These are phyloP conservation scores for Calycina herbarum DNA, from an alignment of 2,329 filamentous ascomycete species.

Conservation along the genomic window DNA sequence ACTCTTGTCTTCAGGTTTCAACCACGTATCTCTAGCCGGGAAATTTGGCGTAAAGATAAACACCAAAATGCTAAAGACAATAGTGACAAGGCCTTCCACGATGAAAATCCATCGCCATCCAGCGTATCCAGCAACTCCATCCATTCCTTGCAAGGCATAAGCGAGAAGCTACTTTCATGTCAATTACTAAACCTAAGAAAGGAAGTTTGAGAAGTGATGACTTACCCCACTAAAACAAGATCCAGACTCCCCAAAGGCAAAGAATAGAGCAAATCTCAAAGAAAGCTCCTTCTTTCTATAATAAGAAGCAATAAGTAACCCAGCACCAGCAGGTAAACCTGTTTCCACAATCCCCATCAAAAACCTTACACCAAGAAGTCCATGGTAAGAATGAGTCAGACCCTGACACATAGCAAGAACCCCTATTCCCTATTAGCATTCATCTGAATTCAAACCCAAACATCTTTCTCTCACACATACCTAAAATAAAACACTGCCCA, in stretches of 20 bases:
- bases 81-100: constrained; percentile 44
- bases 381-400: constrained; percentile 40
- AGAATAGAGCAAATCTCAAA: constrained; percentile 50
- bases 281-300: constrained; percentile 59
- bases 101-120: constrained; percentile 53
- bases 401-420: constrained; percentile 46
- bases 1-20: neutral
- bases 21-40: constrained; percentile 5
- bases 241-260: constrained; percentile 38
- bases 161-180: constrained; percentile 41
- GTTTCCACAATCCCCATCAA: constrained; percentile 24
- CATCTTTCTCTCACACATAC: neutral
- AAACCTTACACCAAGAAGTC: constrained; percentile 16
- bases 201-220: neutral
- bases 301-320: constrained; percentile 54
- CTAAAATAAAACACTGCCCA: neutral
- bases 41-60: constrained; percentile 15
- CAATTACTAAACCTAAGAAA: neutral
- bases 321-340: constrained; percentile 35
- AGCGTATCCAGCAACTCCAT: constrained; percentile 46
- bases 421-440: constrained; percentile 32
- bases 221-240: constrained; percentile 46
- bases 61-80: constrained; percentile 34
- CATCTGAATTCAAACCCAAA: no score
- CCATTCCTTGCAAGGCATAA: constrained; percentile 48